Base-by-base conservation (phyloP, 345 rosid species). In the Fremontodendron californicum region DNA sequence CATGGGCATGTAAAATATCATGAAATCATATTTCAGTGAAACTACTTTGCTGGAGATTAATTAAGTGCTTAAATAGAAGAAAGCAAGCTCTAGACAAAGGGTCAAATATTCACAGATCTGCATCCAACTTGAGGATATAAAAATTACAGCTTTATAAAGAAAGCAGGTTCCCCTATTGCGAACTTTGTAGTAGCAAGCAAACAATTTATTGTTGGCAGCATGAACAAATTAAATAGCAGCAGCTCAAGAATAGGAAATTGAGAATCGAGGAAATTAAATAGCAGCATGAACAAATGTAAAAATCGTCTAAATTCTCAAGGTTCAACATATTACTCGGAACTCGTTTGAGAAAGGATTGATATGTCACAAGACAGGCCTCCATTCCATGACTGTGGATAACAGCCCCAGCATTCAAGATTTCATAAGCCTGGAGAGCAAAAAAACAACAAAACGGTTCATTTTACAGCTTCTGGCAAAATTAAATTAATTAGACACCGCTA, bases 371-470 rank as follows among this genome's bases (percentile, higher is more conserved):
- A 70, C 89, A 87, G 65, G 85, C 82, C 62, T 83, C 86, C 25
- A 87, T 75, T 63, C 86, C 89, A 78, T 83, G 88, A 73, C 89
- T 85, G 78, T 83, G 88, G 74, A 85, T 81, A 54, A 87, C 86
- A 63, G 85, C 85, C 62, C 89, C 87, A 57, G 88, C 86, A 75
- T 83, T 67, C 51, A 86, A 77, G 82, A 77, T 79, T 6, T 83
- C 78, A 66, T 85, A 81, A 63, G 75, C 88, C 87, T 87, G 81
- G 23, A 81, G 46, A 46, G 23, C 3, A 25, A 70, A 45, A 18
- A 46, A 0, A 51, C n/a, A 52, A 23, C 2, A 37, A 0, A 43
- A 6, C 3, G 71, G 40, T 23, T 11, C 4, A 6, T n/a, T 13
- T 49, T 71, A 71, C 31, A 15, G 40, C 21, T 37, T 43, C 3